phyloP scores from a whole-genome alignment of 257 asterid species.

The Petrea volubilis region DNA sequence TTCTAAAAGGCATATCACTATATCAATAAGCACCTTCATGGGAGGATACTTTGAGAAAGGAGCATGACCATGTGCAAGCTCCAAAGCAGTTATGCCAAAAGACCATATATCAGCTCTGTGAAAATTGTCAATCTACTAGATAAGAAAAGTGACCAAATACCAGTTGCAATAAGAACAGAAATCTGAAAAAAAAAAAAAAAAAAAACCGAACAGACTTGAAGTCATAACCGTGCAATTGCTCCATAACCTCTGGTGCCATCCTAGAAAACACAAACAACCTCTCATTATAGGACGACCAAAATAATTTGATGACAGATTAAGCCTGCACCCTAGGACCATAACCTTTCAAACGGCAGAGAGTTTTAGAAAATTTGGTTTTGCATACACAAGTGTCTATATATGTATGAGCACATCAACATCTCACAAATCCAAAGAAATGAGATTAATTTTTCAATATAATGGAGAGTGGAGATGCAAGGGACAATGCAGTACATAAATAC shows the following conservation, averaged over 20 bases:
- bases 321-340: constrained; percentile 16
- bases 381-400: no score
- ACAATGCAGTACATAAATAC: neutral
- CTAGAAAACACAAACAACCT: constrained; percentile 38
- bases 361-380: neutral
- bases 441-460: constrained; percentile 6
- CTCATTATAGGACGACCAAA: constrained; percentile 14
- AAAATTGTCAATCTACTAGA: constrained; percentile 22
- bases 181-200: constrained; percentile 28
- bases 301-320: constrained; percentile 8
- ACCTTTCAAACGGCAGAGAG: neutral
- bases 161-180: constrained; percentile 22
- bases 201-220: constrained; percentile 73
- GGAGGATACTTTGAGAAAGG: constrained; percentile 99
- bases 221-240: constrained; percentile 93
- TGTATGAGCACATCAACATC: no score
- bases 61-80: constrained; percentile 99
- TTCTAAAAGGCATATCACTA: constrained; percentile 2
- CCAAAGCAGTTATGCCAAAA: constrained; percentile 98
- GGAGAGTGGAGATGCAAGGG: neutral
- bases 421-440: neutral
- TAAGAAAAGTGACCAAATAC: constrained; percentile 14
- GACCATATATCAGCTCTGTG: constrained; percentile 99
- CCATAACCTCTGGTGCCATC: constrained; percentile 99
- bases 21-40: constrained; percentile 68